Evolutionary conservation across 768 basidiomycete genomes (phyloP).

Genomic region (Pisolithus albus): DNA sequence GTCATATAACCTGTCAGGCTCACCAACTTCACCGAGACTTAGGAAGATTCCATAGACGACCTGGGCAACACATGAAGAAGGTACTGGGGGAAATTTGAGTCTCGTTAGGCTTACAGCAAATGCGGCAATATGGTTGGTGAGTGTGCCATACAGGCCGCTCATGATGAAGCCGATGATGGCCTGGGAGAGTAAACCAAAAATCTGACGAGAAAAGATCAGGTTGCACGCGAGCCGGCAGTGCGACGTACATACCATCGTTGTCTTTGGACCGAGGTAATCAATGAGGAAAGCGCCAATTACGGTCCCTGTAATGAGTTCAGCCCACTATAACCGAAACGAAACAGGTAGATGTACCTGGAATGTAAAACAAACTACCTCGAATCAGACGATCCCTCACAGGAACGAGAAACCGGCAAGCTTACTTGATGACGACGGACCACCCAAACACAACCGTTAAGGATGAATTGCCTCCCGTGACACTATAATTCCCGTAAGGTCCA

Average conservation of each 20-base stretch:
- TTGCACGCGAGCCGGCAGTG: neutral
- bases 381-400: conserved; percentile 32
- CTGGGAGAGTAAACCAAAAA: conserved; percentile 59
- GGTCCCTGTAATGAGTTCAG: conserved; percentile 35
- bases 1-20: conserved; percentile 7
- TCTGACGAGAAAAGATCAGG: conserved; percentile 32
- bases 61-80: conserved; percentile 22
- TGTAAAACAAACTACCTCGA: conserved; percentile 47
- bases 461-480: conserved; percentile 48
- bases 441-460: conserved; percentile 64
- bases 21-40: conserved; percentile 80
- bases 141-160: conserved; percentile 68
- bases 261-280: conserved; percentile 70
- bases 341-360: conserved; percentile 38
- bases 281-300: conserved; percentile 68
- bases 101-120: conserved; percentile 50
- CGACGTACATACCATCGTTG: conserved; percentile 51
- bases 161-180: conserved; percentile 82
- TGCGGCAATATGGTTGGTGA: conserved; percentile 59
- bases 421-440: conserved; percentile 85
- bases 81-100: neutral
- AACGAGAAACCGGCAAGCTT: conserved; percentile 15
- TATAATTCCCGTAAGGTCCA: conserved; percentile 17
- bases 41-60: conserved; percentile 90
- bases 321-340: conserved; percentile 1